A percentile compares a stretch with the other conserved stretches of the same genome.
Evolutionary conservation across 768 basidiomycete species (phyloP).

Genomic region (Leccinum variicolor): DNA sequence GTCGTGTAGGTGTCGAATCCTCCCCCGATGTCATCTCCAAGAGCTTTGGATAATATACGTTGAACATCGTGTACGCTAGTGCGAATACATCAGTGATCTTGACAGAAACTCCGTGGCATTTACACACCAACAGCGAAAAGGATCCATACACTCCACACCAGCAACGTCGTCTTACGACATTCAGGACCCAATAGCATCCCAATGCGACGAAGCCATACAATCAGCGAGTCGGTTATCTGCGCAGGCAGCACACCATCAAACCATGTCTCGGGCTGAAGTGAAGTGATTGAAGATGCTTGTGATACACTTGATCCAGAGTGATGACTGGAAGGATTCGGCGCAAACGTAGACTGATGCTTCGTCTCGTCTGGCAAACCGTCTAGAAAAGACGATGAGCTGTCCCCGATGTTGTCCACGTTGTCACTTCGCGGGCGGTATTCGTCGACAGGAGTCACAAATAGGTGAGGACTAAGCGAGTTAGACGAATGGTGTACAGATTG

Average conservation of each 20-base stretch:
- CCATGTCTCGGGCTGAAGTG: slow-evolving; percentile 37
- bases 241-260: slow-evolving; percentile 47
- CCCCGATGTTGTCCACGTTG: slow-evolving; percentile 27
- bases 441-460: slow-evolving; percentile 21
- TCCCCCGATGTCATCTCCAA: slow-evolving; percentile 50
- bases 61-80: slow-evolving; percentile 86
- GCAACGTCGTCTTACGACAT: slow-evolving; percentile 71
- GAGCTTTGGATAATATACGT: slow-evolving; percentile 85
- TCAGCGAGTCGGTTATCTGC: slow-evolving; percentile 45
- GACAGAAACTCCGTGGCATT: background rate
- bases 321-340: slow-evolving; percentile 27
- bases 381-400: slow-evolving; percentile 17
- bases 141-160: slow-evolving; percentile 80
- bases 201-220: slow-evolving; percentile 66
- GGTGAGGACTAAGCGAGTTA: slow-evolving; percentile 26
- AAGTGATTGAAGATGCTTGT: slow-evolving; percentile 38
- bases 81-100: background rate
- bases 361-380: slow-evolving; percentile 11
- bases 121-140: slow-evolving; percentile 72
- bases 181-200: slow-evolving; percentile 68
- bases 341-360: slow-evolving; percentile 8
- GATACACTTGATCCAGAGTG: slow-evolving; percentile 11
- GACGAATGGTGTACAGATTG: slow-evolving; percentile 28
- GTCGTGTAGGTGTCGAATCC: slow-evolving; percentile 36
- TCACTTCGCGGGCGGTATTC: slow-evolving; percentile 22